phyloP scores from a whole-genome alignment of 805 yeast species.

The Cyberlindnera sargentensis region DNA sequence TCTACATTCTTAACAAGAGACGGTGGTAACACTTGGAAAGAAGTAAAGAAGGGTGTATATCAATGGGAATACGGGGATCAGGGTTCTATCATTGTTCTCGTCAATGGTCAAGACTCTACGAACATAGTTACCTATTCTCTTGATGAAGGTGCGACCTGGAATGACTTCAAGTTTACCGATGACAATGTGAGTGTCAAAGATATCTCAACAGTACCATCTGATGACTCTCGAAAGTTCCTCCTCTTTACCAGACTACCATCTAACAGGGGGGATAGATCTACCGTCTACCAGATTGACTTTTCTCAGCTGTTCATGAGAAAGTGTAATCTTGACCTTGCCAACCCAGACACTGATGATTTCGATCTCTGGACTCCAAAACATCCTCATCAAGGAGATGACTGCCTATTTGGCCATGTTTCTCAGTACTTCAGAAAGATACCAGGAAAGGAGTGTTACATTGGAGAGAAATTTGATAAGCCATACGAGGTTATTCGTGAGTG shows the following conservation, averaged over 20 bases:
- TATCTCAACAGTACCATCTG: constrained; percentile 85
- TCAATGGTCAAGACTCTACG: constrained; percentile 51
- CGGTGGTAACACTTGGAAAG: constrained; percentile 88
- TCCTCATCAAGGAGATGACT: constrained; percentile 42
- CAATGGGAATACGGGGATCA: constrained; percentile 98
- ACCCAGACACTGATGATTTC: constrained; percentile 47
- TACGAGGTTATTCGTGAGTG: constrained; percentile 58
- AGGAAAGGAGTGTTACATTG: constrained; percentile 60
- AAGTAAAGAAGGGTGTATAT: constrained; percentile 61
- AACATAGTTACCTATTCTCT: constrained; percentile 56
- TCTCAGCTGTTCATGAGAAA: constrained; percentile 41
- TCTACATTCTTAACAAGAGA: constrained; percentile 79
- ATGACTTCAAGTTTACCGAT: constrained; percentile 53
- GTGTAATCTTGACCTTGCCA: constrained; percentile 43
- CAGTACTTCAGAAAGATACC: constrained; percentile 51
- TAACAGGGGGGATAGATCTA: constrained; percentile 38
- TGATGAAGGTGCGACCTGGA: constrained; percentile 80
- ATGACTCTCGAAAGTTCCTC: constrained; percentile 75
- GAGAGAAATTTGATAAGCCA: constrained; percentile 51
- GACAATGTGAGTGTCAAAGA: constrained; percentile 54
- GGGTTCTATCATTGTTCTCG: constrained; percentile 78
- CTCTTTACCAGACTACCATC: constrained; percentile 47
- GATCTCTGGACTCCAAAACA: constrained; percentile 57
- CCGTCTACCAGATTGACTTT: constrained; percentile 53
- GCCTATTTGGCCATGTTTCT: constrained; percentile 68